A percentile compares a stretch with the other conserved stretches of the same genome.
These are phyloP conservation scores for Schwanniomyces vanrijiae DNA, from an alignment of 805 yeast genomes.

Conservation along the genomic window DNA sequence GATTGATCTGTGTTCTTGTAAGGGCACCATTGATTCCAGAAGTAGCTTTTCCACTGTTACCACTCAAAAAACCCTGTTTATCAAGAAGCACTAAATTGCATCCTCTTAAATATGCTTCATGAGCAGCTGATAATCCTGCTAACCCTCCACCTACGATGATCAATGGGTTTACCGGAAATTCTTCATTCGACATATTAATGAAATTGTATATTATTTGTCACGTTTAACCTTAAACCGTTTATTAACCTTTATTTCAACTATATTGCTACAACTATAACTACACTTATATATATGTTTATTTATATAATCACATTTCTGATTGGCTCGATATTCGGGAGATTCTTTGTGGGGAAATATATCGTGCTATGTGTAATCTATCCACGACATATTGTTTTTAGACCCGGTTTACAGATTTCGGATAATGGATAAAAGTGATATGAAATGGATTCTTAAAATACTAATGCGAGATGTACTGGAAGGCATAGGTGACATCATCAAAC, in stretches of 20 bases:
- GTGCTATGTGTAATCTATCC: neutral
- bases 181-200: neutral
- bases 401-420: neutral
- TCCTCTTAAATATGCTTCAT: conserved; percentile 54
- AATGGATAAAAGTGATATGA: no score
- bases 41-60: conserved; percentile 67
- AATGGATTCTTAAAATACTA: no score
- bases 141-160: conserved; percentile 66
- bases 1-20: conserved; percentile 57
- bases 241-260: neutral
- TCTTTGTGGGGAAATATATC: neutral
- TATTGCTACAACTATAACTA: neutral
- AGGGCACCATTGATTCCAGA: conserved; percentile 74
- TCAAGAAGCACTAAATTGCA: conserved; percentile 54
- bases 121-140: conserved; percentile 64
- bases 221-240: neutral
- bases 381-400: neutral
- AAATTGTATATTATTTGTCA: neutral
- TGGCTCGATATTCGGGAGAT: conserved; percentile 1
- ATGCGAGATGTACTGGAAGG: conserved; percentile 93
- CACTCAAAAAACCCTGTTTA: conserved; percentile 61
- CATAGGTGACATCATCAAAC: conserved; percentile 73
- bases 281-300: neutral
- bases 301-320: neutral
- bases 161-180: conserved; percentile 35